A percentile compares a stretch with the other conserved stretches of the same genome.
These are phyloP conservation scores for Penicillium nordicum DNA, from an alignment of 2,329 filamentous ascomycete genomes.

Conservation along the genomic window DNA sequence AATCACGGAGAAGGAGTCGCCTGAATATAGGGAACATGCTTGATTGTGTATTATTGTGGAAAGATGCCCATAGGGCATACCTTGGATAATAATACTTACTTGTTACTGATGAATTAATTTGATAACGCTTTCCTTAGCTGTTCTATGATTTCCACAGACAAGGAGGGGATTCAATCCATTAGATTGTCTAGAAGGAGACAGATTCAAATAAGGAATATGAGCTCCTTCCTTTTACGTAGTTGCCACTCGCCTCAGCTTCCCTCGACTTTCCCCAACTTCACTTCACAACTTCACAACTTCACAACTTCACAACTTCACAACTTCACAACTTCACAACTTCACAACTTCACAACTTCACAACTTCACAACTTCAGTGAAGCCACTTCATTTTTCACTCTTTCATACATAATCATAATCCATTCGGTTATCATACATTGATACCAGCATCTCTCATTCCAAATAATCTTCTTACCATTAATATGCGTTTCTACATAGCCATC, in stretches of 20 bases:
- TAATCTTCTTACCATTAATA: conserved; percentile 2
- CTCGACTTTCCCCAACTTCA: not conserved
- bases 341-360: not conserved
- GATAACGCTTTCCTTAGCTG: not conserved
- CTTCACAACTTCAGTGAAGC: not conserved
- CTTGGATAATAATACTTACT: not conserved
- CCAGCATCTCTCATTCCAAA: not conserved
- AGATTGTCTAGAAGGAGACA: not conserved
- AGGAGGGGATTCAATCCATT: not conserved
- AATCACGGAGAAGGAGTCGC: not conserved
- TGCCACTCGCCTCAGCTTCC: not conserved
- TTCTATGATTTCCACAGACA: not conserved
- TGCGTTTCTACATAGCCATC: conserved; percentile 9
- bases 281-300: not conserved
- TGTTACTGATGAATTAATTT: not conserved
- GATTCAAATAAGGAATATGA: too few species aligned
- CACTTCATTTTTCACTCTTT: not conserved
- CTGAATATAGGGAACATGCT: not conserved
- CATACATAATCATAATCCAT: not conserved
- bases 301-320: too few species aligned
- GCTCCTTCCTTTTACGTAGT: not conserved
- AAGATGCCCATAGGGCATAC: not conserved
- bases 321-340: too few species aligned
- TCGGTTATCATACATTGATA: not conserved
- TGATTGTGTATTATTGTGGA: not conserved